Conservation (phyloP, 1,284 basidiomycete species). For the Ustilago nuda region DNA sequence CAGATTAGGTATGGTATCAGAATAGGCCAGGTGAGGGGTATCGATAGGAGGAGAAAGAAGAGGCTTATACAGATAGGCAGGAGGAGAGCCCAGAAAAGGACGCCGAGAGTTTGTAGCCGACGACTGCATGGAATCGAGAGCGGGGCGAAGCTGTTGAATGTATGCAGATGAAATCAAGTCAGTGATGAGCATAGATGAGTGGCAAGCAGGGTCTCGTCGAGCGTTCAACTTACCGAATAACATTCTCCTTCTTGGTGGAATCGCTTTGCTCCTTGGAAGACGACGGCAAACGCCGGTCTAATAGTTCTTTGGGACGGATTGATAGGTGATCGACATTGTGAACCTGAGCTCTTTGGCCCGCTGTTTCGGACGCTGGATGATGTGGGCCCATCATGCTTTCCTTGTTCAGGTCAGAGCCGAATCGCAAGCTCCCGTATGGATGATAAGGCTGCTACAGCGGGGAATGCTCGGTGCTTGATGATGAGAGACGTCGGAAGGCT, state of each 20-base stretch:
- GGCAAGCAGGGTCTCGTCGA: neutral
- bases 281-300: constrained; percentile 3
- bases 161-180: neutral
- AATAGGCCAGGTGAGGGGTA: constrained; percentile 88
- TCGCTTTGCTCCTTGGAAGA: constrained; percentile 14
- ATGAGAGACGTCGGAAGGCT: too few species aligned
- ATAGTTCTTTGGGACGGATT: neutral
- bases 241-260: constrained; percentile 29
- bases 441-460: too few species aligned
- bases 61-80: constrained; percentile 78
- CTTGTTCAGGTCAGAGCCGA: neutral
- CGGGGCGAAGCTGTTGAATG: constrained; percentile 54
- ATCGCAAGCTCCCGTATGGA: too few species aligned
- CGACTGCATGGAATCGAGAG: constrained; percentile 61
- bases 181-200: neutral
- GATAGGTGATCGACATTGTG: constrained; percentile 29
- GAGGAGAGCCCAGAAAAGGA: constrained; percentile 85
- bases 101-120: constrained; percentile 71
- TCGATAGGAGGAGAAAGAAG: constrained; percentile 86
- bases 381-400: constrained; percentile 25
- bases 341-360: constrained; percentile 33
- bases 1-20: constrained; percentile 85
- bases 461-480: too few species aligned
- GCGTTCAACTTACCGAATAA: constrained; percentile 26
- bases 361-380: constrained; percentile 46